Base-by-base conservation (phyloP, 768 basidiomycete species). In the Pleurotus tuber-regium region DNA sequence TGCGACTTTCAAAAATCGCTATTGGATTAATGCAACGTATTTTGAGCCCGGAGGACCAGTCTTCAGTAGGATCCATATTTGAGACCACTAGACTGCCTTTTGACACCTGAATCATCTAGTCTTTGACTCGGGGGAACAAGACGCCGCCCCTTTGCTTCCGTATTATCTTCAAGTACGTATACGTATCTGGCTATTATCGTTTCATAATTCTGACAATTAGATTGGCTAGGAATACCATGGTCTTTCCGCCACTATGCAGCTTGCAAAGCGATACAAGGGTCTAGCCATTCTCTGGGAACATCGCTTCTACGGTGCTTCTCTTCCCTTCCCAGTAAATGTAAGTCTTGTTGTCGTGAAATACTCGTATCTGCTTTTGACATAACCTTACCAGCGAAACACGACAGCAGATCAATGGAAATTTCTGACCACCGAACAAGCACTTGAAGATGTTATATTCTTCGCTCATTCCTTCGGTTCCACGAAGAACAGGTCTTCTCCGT, bases 231-330 rank as follows among this genome's bases (percentile, higher is more conserved):
- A 79, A 59, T 75, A 70, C 50, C 76, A 78, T 57, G 77, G 77
- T 8, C 64, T 76, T 11, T 78, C 76, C 1, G 73, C 74, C 0
- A 69, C 70, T 1, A 79, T 78, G 75, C 71, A 67, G 5, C 61
- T 77, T 5, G 76, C 76, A 4, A 73, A 74, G 54, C 62, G 74
- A 39, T 76, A 75, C 58, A 67, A 69, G 3, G 77, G 77, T 2
- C 38, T 77, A 7, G 76, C 76, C 0, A 71, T 78, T 28, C 59
- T 79, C 4, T 79, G 76, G 77, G 77, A 79, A 52, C 77, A 79
- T 56, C 66, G 77, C 4, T 78, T 64, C 53, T 79, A 79, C 55
- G 77, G 77, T 10, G 69, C 67, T 28, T 78, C 76, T 1, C 63
- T 70, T 5, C 76, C 77, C 0, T 78, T 79, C 53, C 71, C 71